A percentile compares a stretch with the other conserved stretches of the same genome.
Conservation (phyloP, 176 grass and related monocot species). For the Musa schizocarpa region DNA sequence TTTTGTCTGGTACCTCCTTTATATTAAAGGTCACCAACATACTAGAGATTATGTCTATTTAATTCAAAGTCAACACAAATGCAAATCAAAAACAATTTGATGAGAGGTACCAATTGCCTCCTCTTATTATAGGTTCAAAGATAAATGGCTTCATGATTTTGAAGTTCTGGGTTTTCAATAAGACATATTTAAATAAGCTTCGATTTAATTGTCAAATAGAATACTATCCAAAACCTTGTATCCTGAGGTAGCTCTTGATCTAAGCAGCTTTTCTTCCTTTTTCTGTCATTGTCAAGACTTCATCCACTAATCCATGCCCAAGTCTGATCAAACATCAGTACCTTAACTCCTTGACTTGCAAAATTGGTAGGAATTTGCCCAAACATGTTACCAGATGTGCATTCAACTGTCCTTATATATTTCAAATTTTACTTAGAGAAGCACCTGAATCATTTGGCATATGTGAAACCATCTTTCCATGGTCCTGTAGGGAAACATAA, state of each 20-base stretch:
- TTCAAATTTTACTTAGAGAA: background rate
- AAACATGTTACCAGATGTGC: background rate
- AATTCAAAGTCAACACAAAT: background rate
- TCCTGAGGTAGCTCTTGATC: too few species aligned
- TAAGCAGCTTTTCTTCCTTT: background rate
- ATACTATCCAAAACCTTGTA: too few species aligned
- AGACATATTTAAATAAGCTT: too few species aligned
- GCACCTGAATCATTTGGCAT: background rate
- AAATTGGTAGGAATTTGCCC: background rate
- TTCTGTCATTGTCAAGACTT: background rate
- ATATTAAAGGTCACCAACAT: too few species aligned
- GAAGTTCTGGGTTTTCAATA: too few species aligned
- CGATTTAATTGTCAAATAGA: too few species aligned
- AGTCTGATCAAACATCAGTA: background rate
- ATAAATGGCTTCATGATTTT: background rate
- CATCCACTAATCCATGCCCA: background rate
- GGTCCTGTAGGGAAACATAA: background rate
- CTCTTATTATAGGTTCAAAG: background rate
- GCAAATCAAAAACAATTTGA: background rate
- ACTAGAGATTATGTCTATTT: background rate
- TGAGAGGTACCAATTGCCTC: background rate
- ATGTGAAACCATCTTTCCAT: background rate
- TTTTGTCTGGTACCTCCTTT: too few species aligned
- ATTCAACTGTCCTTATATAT: background rate
- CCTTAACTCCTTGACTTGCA: background rate